Evolutionary conservation across 768 basidiomycete genomes (phyloP).

Genomic region (Cystofilobasidium macerans): DNA sequence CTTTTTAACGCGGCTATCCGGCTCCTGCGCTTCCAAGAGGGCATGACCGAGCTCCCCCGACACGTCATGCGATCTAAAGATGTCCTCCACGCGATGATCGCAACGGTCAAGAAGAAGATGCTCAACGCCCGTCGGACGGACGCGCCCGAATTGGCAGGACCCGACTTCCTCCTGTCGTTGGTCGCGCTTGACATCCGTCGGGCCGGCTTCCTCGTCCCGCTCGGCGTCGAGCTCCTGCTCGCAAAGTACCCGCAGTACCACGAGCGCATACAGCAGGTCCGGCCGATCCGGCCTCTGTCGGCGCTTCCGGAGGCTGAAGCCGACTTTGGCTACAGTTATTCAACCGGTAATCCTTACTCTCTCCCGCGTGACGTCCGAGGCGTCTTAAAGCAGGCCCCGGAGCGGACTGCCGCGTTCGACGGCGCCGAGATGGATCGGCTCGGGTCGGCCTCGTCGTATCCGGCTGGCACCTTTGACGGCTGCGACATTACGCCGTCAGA

Average conservation of each 20-base stretch:
- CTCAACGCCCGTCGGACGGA: neutral
- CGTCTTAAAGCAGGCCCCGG: neutral
- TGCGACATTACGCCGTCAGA: slow-evolving; percentile 11
- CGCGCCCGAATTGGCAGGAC: neutral
- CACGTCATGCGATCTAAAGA: neutral
- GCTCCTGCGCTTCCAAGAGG: neutral
- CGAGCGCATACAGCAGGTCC: neutral
- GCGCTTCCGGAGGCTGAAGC: neutral
- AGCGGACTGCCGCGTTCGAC: slow-evolving; percentile 2
- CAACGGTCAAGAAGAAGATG: neutral
- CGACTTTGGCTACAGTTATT: too few relatives aligned
- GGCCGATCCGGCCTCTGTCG: neutral
- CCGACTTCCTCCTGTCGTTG: neutral
- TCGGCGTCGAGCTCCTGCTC: neutral
- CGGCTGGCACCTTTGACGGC: neutral
- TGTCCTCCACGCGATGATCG: neutral
- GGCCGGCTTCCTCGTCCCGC: slow-evolving; percentile 3
- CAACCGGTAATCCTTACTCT: too few relatives aligned
- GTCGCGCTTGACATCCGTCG: slow-evolving; percentile 8
- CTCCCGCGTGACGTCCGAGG: too few relatives aligned
- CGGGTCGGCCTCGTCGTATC: neutral
- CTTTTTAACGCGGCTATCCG: slow-evolving; percentile 4
- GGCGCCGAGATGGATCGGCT: slow-evolving; percentile 7
- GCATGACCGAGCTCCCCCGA: neutral
- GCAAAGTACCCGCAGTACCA: neutral